Evolutionary conservation across 2,329 filamentous ascomycete species (phyloP), one percentile per base, ranked within the genome.

Genomic region (Mycocentrospora acerina): DNA sequence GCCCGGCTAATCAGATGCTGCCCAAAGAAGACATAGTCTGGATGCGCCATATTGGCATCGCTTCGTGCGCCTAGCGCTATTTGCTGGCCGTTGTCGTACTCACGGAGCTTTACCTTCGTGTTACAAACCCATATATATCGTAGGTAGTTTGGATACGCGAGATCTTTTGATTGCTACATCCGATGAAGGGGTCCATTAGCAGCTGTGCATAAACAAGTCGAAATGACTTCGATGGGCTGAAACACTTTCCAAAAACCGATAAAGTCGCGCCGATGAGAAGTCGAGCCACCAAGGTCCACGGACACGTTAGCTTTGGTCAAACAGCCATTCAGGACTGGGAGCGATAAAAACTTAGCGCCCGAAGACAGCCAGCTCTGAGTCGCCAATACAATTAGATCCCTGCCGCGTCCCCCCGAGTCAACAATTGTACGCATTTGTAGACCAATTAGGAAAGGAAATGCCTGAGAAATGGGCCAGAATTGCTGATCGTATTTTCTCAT

Each of bases 401-500:
- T 64, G 60, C 46, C 55, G 44, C 25, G 50, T 61, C 58, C 57
- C 55, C 61, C 59, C 61, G 58, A 64, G 37, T 61, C 44, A 56
- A 57, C 54, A 36, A 48, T 53, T 57, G 51, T 44, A 44, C 40
- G 39, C 42, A 51, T 57, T 55, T 57, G 43, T 42, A 51, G 34
- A 48, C 61, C 61, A 66, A 67, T 60, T 42, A 51, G 42, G 35
- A 34, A 46, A 41, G 36, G 47, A 44, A 51, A 54, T 47, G 41
- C 44, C 50, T 42, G 45, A 35, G 49, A 51, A 55, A 44, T 57
- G 51, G 53, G 53, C 59, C 52, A 55, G 55, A 51, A 61, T 53
- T 50, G 57, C 63, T 66, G 59, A 62, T 65, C 64, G 49, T 61
- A 60, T 64, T 64, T 50, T 49, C 53, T 66, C 53, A 52, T 51